phyloP scores from a whole-genome alignment of 768 basidiomycete species.

The Rhizopogon vulgaris region DNA sequence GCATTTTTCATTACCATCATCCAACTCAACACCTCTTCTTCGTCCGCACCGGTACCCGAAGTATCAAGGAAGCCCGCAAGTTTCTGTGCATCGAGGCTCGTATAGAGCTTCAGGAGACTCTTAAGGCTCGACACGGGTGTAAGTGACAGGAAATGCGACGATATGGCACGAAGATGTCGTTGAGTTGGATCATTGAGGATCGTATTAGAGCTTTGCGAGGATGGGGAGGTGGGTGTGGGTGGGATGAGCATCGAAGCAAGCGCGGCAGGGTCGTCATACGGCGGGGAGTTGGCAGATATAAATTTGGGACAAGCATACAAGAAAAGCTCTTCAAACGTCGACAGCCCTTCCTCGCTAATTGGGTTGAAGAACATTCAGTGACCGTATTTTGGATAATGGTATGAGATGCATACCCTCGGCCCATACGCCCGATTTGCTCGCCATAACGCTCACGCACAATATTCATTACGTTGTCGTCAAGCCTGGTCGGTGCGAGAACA shows the following conservation, averaged over 20 bases:
- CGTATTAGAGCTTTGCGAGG: constrained; percentile 19
- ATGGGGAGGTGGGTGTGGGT: constrained; percentile 29
- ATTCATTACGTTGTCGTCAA: constrained; percentile 93
- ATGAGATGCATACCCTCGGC: constrained; percentile 57
- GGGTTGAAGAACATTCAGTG: neutral
- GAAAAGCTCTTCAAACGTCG: constrained; percentile 90
- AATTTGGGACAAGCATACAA: constrained; percentile 94
- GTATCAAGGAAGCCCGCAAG: constrained; percentile 82
- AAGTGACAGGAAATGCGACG: constrained; percentile 72
- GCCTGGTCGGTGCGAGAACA: constrained; percentile 83
- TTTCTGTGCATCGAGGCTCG: constrained; percentile 86
- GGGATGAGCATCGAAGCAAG: constrained; percentile 45
- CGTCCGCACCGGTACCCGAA: constrained; percentile 44
- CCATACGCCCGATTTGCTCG: constrained; percentile 86
- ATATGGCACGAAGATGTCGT: constrained; percentile 80
- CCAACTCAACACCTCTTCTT: constrained; percentile 93
- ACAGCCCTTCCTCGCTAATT: constrained; percentile 59
- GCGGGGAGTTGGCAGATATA: constrained; percentile 90
- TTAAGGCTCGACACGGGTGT: constrained; percentile 78
- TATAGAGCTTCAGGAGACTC: constrained; percentile 93
- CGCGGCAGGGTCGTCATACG: constrained; percentile 73
- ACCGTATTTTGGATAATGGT: neutral
- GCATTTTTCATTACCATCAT: constrained; percentile 95
- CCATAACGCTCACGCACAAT: constrained; percentile 89
- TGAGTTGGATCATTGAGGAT: constrained; percentile 59